Evolutionary conservation across 208 protist species (phyloP), one percentile per base, ranked within the genome.

Genomic region (Leishmania martiniquensis): DNA sequence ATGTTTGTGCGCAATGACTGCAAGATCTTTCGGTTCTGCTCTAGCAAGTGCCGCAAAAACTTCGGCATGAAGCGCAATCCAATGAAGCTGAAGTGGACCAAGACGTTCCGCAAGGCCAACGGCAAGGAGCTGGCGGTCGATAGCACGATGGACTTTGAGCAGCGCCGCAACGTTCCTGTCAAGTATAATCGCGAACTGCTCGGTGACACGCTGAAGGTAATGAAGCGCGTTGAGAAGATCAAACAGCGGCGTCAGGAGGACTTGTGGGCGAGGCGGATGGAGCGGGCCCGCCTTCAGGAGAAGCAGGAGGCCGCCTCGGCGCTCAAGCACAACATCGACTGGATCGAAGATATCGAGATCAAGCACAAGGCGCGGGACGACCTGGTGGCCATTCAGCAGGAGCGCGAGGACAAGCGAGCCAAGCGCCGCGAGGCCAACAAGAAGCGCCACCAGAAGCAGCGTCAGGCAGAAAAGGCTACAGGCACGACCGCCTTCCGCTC

Each of bases 61-160:
- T 99, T 99, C 86, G 99, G 99, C 82, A 98, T 99, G 94, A 99
- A 99, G 88, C 95, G 98, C 76, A 99, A 99, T 84, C 99, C 99
- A 55, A 97, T 99, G 85, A 99, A 99, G 88, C 89, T 99, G 29
- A 92, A 95, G 77, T 99, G 99, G 99, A 99, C 99, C 34, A 99
- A 99, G 91, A 99, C 99, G 45, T 99, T 99, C 91, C 92, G 99
- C 52, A 98, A 97, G 84, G 89, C 98, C 0, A 90, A 94, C 72
- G 98, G 99, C 39, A 99, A 99, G 89, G 99, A 99, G 87, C 93
- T 99, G 67, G 84, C 96, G 22, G 88, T 99, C 51, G 99, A 99
- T 91, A 96, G 89, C 70, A 99, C 98, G 22, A 99, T 99, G 85
- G 98, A 99, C 51, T 99, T 99, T 87, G 99, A 99, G 92, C 97